Evolutionary conservation across 768 basidiomycete species (phyloP), one percentile per base, ranked within the genome.

Genomic region (Pulveroboletus sp.): DNA sequence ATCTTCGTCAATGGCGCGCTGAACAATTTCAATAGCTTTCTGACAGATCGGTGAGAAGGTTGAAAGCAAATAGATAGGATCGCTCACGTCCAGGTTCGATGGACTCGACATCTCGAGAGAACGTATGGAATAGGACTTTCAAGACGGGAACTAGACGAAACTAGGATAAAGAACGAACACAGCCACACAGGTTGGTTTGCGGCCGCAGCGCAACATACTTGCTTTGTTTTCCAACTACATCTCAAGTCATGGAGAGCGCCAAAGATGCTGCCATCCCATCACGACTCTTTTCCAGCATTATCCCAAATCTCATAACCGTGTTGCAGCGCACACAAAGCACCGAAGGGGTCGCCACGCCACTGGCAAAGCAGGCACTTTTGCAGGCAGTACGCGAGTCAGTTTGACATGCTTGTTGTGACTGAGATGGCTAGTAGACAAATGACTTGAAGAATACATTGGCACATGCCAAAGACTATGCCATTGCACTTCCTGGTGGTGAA

Each of bases 1-100:
- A 72, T 99, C 96, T 55, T 90, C 86, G 50, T 93, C 93, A 61
- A 95, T 94, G 50, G 93, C 93, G 56, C 82, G 81, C 71, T 93
- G 89, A 24, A 96, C 91, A 50, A 96, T 82, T 60, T 91, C 89
- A 64, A 96, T 90, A 30, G 93, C 93, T 69, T 79, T 78, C 84
- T 86, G 50, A 46, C 38, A 39, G 38, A 58, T 55, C 43, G 17
- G 43, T 68, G 48, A 65, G 64, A 41, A 39, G 43, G 28, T 30
- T 26, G 8, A 32, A 13, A 8, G 8, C 4, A 17, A 32, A 36
- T 15, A 17, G 6, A 26, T 17, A 4, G 8, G 8, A 21, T 1
- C 6, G 64, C 77, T 52, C 59, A 78, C 79, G 60, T 81, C 78
- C 57, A 81, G 64, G 55, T 73, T 73, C 46, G 67, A 69, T 53